Conservation (phyloP, 2,329 filamentous ascomycete species). For the Aaosphaeria pasadenensis region DNA sequence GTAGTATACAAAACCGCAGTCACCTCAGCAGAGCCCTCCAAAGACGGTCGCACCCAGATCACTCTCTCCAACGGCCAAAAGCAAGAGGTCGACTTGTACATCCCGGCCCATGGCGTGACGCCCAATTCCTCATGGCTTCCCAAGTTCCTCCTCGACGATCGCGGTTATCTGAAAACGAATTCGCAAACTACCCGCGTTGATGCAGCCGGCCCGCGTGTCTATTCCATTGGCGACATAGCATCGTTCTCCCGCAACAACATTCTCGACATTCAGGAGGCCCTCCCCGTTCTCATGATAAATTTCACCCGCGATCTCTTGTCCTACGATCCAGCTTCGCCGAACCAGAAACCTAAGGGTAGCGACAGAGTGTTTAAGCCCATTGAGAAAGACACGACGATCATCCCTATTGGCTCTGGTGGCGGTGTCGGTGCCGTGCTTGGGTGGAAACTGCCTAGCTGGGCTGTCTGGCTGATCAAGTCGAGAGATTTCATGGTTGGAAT, state of each 20-base stretch:
- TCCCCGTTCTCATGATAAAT: slow-evolving; percentile 44
- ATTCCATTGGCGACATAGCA: slow-evolving; percentile 48
- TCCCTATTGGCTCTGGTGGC: slow-evolving; percentile 29
- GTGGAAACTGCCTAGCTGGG: slow-evolving; percentile 34
- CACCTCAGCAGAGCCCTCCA: slow-evolving; percentile 12
- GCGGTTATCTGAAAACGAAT: slow-evolving; percentile 51
- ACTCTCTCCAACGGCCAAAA: slow-evolving; percentile 43
- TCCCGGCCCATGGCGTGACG: slow-evolving; percentile 50
- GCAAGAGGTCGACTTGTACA: slow-evolving; percentile 50
- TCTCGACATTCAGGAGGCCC: slow-evolving; percentile 37
- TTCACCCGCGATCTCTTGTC: slow-evolving; percentile 47
- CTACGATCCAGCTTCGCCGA: slow-evolving; percentile 14
- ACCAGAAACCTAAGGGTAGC: slow-evolving; percentile 20
- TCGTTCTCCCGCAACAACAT: slow-evolving; percentile 42
- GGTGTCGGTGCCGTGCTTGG: slow-evolving; percentile 38
- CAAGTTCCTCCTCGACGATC: slow-evolving; percentile 41
- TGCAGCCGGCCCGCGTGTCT: slow-evolving; percentile 44
- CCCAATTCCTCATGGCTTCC: slow-evolving; percentile 56
- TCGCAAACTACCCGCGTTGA: slow-evolving; percentile 45
- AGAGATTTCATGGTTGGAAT: slow-evolving; percentile 37
- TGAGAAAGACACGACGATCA: slow-evolving; percentile 22
- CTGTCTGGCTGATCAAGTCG: slow-evolving; percentile 41
- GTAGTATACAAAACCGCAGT: slow-evolving; percentile 41
- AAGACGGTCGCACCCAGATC: slow-evolving; percentile 41
- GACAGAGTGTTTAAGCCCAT: slow-evolving; percentile 20